Evolutionary conservation across 169 alveolate genomes (phyloP).

Genomic region (Plasmodium cynomolgi): DNA sequence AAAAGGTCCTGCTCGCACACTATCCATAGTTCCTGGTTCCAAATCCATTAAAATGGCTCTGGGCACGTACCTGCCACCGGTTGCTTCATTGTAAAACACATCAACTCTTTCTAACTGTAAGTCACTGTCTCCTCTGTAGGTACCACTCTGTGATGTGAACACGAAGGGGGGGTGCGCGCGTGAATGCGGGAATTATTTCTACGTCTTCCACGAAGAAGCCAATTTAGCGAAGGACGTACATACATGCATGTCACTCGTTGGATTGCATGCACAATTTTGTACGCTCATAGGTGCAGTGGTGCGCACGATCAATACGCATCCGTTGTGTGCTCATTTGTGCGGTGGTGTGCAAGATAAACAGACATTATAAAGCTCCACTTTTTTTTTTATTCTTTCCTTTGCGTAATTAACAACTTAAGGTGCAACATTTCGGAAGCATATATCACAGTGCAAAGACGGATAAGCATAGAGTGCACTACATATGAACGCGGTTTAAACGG

Average conservation of each 20-base stretch:
- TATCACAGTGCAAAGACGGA: background rate
- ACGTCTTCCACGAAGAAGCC: background rate
- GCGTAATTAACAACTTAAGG: background rate
- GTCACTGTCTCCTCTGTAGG: constrained; percentile 98
- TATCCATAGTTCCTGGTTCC: constrained; percentile 99
- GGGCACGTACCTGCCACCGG: constrained; percentile 99
- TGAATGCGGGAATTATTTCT: background rate
- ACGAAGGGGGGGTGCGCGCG: background rate
- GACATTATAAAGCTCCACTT: background rate
- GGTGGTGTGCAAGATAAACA: background rate
- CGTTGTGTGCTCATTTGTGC: background rate
- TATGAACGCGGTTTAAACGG: background rate
- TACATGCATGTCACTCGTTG: background rate
- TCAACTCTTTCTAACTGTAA: constrained; percentile 96
- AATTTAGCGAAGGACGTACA: background rate
- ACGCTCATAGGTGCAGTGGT: background rate
- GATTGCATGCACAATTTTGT: background rate
- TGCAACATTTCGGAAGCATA: background rate
- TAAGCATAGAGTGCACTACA: background rate
- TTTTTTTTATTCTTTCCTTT: background rate
- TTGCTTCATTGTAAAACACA: constrained; percentile 97
- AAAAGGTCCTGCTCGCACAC: constrained; percentile 98
- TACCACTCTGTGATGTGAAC: constrained; percentile 89
- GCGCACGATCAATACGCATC: background rate
- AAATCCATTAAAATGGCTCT: constrained; percentile 98